These are phyloP conservation scores for Dillenia suffruticosa DNA, from an alignment of 164 flowering plant genomes.

Conservation along the genomic window DNA sequence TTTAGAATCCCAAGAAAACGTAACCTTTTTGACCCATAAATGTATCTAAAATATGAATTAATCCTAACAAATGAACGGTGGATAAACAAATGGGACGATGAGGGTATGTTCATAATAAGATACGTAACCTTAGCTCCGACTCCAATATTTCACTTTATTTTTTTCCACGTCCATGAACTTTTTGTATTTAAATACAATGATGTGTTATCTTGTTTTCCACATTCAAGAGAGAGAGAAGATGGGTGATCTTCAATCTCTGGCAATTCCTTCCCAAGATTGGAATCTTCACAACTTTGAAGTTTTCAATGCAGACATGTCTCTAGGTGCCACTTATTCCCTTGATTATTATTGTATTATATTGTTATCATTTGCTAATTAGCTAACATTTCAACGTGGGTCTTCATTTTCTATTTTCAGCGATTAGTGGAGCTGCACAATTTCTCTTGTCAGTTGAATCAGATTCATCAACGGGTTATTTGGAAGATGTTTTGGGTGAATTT, in stretches of 20 bases:
- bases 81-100: too few species aligned
- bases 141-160: too few species aligned
- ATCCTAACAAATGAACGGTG: too few species aligned
- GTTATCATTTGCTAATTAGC: not conserved
- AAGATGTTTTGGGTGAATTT: constrained; percentile 60
- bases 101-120: too few species aligned
- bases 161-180: too few species aligned
- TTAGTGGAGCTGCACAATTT: constrained; percentile 28
- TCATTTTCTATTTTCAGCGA: constrained; percentile 14
- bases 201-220: not conserved
- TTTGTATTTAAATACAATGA: constrained; percentile 14
- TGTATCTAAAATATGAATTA: too few species aligned
- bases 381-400: not conserved
- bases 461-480: constrained; percentile 57
- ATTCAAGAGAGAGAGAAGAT: not conserved
- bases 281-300: constrained; percentile 49
- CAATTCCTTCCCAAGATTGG: constrained; percentile 41
- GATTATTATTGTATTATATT: constrained; percentile 2
- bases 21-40: not conserved
- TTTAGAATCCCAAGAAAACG: constrained; percentile 49
- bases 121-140: too few species aligned
- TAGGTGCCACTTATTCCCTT: constrained; percentile 20
- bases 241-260: constrained; percentile 41
- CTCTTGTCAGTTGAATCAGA: constrained; percentile 23
- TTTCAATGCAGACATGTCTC: constrained; percentile 57